Percentiles rank a stretch among this genome's conserved stretches.
Evolutionary conservation across 1,284 basidiomycete genomes (phyloP).

Genomic region (Ceratobasidium sp.): DNA sequence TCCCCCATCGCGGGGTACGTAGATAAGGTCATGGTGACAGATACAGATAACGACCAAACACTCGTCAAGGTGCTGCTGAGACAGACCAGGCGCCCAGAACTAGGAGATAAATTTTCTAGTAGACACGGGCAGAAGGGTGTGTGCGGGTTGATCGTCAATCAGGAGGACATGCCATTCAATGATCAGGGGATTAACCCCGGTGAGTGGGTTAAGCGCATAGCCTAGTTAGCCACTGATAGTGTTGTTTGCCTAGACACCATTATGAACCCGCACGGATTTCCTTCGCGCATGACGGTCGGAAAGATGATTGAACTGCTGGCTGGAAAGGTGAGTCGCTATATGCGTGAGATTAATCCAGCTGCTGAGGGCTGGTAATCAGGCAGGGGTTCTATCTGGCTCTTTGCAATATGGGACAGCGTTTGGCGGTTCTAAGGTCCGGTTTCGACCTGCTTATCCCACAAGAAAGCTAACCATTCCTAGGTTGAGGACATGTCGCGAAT

Average conservation of each 20-base stretch:
- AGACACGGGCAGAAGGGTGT: conserved; percentile 99
- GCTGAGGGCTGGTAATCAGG: conserved; percentile 54
- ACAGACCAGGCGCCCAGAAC: conserved; percentile 94
- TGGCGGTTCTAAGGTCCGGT: conserved; percentile 88
- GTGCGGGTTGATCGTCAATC: conserved; percentile 97
- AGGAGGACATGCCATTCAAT: conserved; percentile 99
- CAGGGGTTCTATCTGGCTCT: conserved; percentile 85
- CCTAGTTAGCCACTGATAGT: neutral
- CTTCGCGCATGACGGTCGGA: conserved; percentile 99
- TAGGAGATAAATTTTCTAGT: conserved; percentile 99
- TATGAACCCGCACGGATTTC: conserved; percentile 99
- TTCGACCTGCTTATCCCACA: neutral
- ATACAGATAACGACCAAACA: conserved; percentile 94
- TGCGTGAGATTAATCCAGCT: conserved; percentile 40
- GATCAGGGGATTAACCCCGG: conserved; percentile 94
- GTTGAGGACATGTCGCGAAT: conserved; percentile 99
- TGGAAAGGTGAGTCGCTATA: conserved; percentile 71
- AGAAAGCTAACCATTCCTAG: conserved; percentile 49
- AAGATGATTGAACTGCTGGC: conserved; percentile 99
- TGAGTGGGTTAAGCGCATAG: conserved; percentile 48
- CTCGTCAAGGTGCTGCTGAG: conserved; percentile 98
- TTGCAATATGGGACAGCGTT: conserved; percentile 96
- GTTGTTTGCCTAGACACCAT: conserved; percentile 77
- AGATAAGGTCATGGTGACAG: conserved; percentile 97
- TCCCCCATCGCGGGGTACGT: conserved; percentile 91